phyloP scores from a whole-genome alignment of 2,329 filamentous ascomycete species.

The Penicillium polonicum region DNA sequence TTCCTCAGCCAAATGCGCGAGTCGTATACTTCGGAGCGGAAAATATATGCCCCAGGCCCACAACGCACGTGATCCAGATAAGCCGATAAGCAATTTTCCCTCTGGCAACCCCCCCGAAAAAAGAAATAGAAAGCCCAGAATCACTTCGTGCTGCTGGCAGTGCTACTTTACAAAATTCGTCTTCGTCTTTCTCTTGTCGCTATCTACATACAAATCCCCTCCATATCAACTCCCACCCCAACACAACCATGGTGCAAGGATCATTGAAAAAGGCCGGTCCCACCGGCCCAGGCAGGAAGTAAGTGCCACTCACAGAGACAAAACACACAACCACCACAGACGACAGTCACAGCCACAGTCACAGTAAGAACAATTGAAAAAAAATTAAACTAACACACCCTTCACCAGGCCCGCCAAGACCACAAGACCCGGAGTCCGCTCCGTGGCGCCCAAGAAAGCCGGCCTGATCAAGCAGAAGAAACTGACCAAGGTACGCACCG shows the following conservation, averaged over 20 bases:
- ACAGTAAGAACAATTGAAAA: not conserved
- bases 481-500: conserved; percentile 57
- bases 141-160: conserved; percentile 22
- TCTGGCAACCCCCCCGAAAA: conserved; percentile 9
- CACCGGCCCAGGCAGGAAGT: conserved; percentile 41
- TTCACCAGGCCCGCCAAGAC: conserved; percentile 36
- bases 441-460: conserved; percentile 67
- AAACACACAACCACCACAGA: not conserved
- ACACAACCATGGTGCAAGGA: conserved; percentile 48
- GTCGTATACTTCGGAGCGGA: conserved; percentile 8
- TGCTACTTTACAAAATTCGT: conserved; percentile 5
- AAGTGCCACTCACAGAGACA: not conserved
- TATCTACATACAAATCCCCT: not conserved
- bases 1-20: not conserved
- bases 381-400: not conserved
- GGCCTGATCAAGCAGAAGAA: conserved; percentile 60
- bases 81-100: conserved; percentile 15
- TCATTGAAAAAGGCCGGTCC: conserved; percentile 46
- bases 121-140: conserved; percentile 2
- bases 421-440: conserved; percentile 58
- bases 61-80: conserved; percentile 5
- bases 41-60: not conserved
- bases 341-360: no score
- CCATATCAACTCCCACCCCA: not conserved
- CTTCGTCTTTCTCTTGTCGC: not conserved